Evolutionary conservation across 2,329 filamentous ascomycete genomes (phyloP).

Genomic region (Rugonectria rugulosa): DNA sequence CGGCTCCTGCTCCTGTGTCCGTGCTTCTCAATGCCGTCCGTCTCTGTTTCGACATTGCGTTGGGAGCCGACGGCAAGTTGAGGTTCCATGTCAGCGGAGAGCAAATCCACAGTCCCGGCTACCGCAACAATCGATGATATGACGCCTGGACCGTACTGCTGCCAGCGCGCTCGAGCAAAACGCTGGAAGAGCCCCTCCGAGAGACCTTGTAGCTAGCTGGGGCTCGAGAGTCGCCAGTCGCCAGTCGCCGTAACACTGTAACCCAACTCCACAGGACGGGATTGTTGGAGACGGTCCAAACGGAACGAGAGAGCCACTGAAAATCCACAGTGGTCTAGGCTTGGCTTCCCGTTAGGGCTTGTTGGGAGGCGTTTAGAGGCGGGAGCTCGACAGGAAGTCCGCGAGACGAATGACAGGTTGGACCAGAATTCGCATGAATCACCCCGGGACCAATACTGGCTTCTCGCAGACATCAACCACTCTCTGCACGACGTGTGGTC

Average conservation of each 20-base stretch:
- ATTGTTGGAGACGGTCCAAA: not conserved
- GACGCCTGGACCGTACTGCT: slow-evolving; percentile 1
- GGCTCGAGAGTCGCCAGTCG: slow-evolving; percentile 2
- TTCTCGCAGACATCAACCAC: slow-evolving; percentile 6
- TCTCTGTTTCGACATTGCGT: not conserved
- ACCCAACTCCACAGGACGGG: slow-evolving; percentile 9
- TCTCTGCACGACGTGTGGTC: slow-evolving; percentile 9
- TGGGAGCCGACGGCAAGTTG: not conserved
- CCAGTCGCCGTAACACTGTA: not conserved
- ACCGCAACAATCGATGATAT: slow-evolving; percentile 16
- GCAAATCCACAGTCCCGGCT: slow-evolving; percentile 4
- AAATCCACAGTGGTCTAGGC: slow-evolving; percentile 5
- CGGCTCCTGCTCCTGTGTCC: not conserved
- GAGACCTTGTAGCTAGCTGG: not conserved
- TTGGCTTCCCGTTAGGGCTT: not conserved
- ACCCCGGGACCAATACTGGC: slow-evolving; percentile 5
- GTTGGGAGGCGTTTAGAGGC: not conserved
- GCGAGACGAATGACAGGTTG: not conserved
- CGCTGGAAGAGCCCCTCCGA: not conserved
- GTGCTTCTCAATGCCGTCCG: slow-evolving; percentile 2
- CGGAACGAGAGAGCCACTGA: not conserved
- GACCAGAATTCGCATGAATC: slow-evolving; percentile 1
- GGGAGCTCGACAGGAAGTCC: not conserved
- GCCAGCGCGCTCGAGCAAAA: not conserved
- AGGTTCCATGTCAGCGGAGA: slow-evolving; percentile 12